Evolutionary conservation across 768 basidiomycete species (phyloP), one percentile per base, ranked within the genome.

Genomic region (Lactarius psammicola): DNA sequence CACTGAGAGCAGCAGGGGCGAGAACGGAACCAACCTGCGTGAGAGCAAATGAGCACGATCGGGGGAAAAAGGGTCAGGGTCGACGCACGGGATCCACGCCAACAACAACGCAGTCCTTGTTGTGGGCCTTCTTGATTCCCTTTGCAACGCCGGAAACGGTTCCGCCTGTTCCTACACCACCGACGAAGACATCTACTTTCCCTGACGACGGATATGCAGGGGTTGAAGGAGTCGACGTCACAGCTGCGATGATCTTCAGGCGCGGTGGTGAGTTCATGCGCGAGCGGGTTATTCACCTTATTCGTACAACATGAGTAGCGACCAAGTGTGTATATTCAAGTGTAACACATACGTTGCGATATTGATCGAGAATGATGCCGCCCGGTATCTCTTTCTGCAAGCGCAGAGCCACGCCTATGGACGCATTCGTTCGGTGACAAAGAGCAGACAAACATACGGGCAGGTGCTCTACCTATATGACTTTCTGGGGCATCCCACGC

Each of bases 341-440:
- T 15, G 11, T 18, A 40, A 78, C 86, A n/a, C n/a, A 36, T 65
- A 90, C 89, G 69, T 92, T 92, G 62, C 83, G 78, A 74, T 92
- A 99, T 75, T 99, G 97, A 75, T 98, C 92, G 11, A 99, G 82
- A 70, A 98, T 97, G 72, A 99, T 84, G 3, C 85, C 94, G 63
- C 89, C 74, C 0, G 93, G 92, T 33, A 95, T 95, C 74, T 88
- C 84, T 57, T 85, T 81, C 69, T 88, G 85, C 23, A 98, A 79
- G 56, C 82, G 84, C 70, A 85, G 79, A 15, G 96, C 96, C 67
- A 97, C 88, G 69, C 94, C 95, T 96, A 72, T 62, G 63, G 26
- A 74, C 76, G 82, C 1, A 11, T 23, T 86, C 87, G 88, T 90
- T 90, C 87, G 91, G 86, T 85, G 85, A 86, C 84, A 86, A 89